These are phyloP conservation scores for Xylariaceae sp. DNA, from an alignment of 2,329 filamentous ascomycete genomes.

Conservation along the genomic window DNA sequence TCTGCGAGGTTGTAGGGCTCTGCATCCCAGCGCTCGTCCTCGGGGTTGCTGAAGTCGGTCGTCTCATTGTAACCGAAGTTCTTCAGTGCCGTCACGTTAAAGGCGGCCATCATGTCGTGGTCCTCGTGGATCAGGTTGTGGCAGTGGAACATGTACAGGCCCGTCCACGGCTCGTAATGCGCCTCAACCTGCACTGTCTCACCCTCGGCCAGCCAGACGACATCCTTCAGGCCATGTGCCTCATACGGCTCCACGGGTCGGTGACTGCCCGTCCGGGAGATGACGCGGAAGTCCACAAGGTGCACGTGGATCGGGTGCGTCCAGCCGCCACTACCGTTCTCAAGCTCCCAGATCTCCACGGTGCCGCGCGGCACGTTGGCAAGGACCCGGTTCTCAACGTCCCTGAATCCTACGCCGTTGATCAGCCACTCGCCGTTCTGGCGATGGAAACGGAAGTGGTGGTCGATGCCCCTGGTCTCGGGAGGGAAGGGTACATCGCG, in stretches of 20 bases:
- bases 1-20: conserved; percentile 24
- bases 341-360: conserved; percentile 44
- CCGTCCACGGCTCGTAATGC: conserved; percentile 48
- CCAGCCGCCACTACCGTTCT: conserved; percentile 45
- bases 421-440: conserved; percentile 43
- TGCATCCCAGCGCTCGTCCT: conserved; percentile 34
- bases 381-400: conserved; percentile 43
- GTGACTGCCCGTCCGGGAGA: conserved; percentile 41
- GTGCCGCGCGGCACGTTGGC: conserved; percentile 42
- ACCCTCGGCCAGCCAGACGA: conserved; percentile 47
- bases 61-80: conserved; percentile 36
- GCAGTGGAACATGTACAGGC: conserved; percentile 46
- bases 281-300: conserved; percentile 52
- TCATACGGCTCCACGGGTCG: conserved; percentile 47
- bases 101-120: conserved; percentile 42
- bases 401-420: conserved; percentile 43
- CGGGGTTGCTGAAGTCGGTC: conserved; percentile 33
- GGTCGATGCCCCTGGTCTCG: conserved; percentile 33
- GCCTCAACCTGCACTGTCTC: conserved; percentile 48
- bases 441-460: conserved; percentile 42
- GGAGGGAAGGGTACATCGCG: conserved; percentile 36
- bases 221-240: conserved; percentile 50
- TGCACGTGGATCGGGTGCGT: conserved; percentile 54
- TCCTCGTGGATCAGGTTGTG: conserved; percentile 43
- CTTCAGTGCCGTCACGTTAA: conserved; percentile 36